These are phyloP conservation scores for Chloris gayana DNA, from an alignment of 176 grass and related monocot species.

Conservation along the genomic window DNA sequence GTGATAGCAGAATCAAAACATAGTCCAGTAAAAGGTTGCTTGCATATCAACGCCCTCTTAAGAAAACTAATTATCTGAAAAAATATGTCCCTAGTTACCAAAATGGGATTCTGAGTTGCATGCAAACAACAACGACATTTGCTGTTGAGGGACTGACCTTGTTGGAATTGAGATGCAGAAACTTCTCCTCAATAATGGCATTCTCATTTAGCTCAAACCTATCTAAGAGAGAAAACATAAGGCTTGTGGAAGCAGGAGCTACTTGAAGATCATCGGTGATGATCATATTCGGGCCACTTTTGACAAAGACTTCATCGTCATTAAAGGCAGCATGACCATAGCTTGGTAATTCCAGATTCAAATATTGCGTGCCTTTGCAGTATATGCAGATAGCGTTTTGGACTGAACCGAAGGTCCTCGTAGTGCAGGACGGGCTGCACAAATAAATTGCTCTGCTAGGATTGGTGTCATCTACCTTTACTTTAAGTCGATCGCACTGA, in stretches of 20 bases:
- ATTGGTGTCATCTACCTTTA: background rate
- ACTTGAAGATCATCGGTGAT: conserved; percentile 13
- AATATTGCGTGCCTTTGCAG: background rate
- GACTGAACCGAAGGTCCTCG: background rate
- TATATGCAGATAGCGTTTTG: background rate
- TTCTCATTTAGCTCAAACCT: background rate
- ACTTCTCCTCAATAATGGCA: background rate
- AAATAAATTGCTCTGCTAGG: background rate
- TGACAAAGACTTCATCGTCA: background rate
- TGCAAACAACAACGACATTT: background rate
- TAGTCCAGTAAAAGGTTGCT: background rate
- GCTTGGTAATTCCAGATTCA: background rate
- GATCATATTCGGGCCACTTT: background rate
- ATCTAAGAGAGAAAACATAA: background rate
- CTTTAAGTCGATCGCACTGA: background rate
- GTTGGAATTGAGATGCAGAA: background rate
- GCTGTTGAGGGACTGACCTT: background rate
- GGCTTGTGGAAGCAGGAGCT: background rate
- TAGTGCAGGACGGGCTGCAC: background rate
- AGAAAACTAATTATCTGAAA: background rate
- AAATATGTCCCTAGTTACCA: background rate
- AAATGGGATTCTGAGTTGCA: background rate
- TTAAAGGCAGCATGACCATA: no score
- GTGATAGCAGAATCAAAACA: background rate
- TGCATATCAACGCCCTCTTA: background rate